These are phyloP conservation scores for Botryotinia convoluta DNA, from an alignment of 2,329 filamentous ascomycete genomes.

Conservation along the genomic window DNA sequence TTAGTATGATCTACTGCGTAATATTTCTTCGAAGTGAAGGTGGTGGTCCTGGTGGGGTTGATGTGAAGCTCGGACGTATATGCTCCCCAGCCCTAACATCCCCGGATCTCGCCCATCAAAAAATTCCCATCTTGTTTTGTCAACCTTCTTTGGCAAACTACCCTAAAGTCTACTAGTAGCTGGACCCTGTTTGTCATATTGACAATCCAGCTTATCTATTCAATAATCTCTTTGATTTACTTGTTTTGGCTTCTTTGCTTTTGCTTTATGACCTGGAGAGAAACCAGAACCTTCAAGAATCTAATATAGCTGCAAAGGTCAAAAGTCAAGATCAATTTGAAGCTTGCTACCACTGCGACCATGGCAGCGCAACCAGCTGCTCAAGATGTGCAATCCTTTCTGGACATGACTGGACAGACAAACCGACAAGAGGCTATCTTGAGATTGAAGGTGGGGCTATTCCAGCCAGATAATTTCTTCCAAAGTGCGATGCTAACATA, in stretches of 20 bases:
- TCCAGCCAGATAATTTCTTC: neutral
- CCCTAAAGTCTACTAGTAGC: neutral
- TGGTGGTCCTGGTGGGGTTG: neutral
- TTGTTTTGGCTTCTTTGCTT: neutral
- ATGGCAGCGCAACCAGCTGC: constrained; percentile 19
- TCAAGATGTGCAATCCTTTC: constrained; percentile 18
- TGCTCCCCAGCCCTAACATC: neutral
- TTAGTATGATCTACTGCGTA: neutral
- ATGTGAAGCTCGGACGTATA: neutral
- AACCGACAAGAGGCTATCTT: constrained; percentile 16
- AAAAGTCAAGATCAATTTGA: neutral
- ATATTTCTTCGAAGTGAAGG: neutral
- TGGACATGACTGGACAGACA: constrained; percentile 17
- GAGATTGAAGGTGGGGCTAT: constrained; percentile 13
- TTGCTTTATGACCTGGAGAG: constrained; percentile 7
- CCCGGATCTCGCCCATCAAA: constrained; percentile 2
- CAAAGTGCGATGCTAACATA: constrained; percentile 23
- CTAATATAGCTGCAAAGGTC: neutral
- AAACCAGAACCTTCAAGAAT: neutral
- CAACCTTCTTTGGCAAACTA: neutral
- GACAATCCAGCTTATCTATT: neutral
- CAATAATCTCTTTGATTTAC: neutral
- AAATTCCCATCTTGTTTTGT: neutral
- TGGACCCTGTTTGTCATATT: neutral
- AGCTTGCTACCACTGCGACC: neutral